Evolutionary conservation across 768 basidiomycete species (phyloP).

Genomic region (Peribolospora baueri): DNA sequence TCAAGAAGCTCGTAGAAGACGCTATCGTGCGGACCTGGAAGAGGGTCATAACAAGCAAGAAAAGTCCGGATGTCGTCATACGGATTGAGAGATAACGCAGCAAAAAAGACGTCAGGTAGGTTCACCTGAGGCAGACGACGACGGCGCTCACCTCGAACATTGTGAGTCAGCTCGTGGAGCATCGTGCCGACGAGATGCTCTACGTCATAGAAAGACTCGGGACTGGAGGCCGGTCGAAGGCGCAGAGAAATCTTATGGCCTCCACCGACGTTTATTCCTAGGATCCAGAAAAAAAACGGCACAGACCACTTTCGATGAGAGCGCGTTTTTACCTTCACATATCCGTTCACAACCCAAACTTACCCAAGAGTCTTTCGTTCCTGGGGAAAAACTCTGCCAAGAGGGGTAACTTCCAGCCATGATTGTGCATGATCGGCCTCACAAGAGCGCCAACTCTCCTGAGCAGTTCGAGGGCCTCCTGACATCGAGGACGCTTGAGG

Average conservation of each 20-base stretch:
- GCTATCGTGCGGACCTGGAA: conserved; percentile 56
- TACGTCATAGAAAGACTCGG: conserved; percentile 11
- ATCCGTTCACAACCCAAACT: conserved; percentile 12
- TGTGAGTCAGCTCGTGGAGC: conserved; percentile 54
- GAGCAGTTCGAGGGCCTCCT: conserved; percentile 42
- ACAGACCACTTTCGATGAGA: no score
- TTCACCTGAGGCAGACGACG: neutral
- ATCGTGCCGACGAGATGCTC: conserved; percentile 56
- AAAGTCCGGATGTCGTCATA: conserved; percentile 7
- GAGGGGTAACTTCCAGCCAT: conserved; percentile 35
- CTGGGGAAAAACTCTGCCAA: conserved; percentile 55
- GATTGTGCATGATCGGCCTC: conserved; percentile 80
- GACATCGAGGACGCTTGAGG: no score
- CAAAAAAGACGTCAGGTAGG: neutral
- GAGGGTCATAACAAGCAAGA: conserved; percentile 28
- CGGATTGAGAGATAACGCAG: neutral
- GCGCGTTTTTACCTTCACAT: neutral
- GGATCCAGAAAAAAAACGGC: neutral
- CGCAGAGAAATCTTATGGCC: conserved; percentile 66
- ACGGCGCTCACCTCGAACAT: neutral
- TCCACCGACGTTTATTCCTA: conserved; percentile 29
- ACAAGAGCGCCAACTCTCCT: conserved; percentile 51
- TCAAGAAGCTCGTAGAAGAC: conserved; percentile 26
- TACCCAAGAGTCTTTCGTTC: conserved; percentile 45
- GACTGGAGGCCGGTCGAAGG: conserved; percentile 37